Evolutionary conservation across 768 basidiomycete genomes (phyloP).

Genomic region (Tricholoma hemisulphureum): DNA sequence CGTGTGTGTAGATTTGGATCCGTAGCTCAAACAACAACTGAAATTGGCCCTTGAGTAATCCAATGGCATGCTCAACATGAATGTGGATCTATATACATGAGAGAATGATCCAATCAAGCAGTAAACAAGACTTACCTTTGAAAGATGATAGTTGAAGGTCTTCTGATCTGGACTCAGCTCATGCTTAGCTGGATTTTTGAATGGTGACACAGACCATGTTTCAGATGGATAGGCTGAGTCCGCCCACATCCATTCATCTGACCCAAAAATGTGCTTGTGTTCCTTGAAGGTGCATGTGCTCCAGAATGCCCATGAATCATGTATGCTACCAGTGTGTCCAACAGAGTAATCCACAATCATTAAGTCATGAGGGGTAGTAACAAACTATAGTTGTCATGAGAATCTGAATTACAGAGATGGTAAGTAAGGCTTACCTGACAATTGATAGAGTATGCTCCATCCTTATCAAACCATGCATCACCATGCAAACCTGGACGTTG

Average conservation of each 20-base stretch:
- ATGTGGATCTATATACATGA: constrained; percentile 4
- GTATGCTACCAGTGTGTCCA: not conserved
- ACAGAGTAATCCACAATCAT: constrained; percentile 9
- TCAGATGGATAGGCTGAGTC: constrained; percentile 31
- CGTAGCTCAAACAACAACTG: constrained; percentile 22
- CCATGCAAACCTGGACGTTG: constrained; percentile 24
- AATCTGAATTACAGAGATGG: not conserved
- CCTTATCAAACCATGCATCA: constrained; percentile 19
- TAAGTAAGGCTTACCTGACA: constrained; percentile 12
- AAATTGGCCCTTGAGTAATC: constrained; percentile 25
- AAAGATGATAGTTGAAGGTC: constrained; percentile 5
- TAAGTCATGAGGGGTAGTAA: constrained; percentile 16
- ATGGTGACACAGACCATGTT: not conserved
- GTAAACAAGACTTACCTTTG: constrained; percentile 8
- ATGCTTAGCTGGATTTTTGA: constrained; percentile 8
- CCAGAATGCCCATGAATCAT: constrained; percentile 25
- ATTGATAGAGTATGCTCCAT: constrained; percentile 18
- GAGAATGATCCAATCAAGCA: not conserved
- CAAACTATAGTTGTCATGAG: not conserved
- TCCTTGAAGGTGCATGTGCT: constrained; percentile 17
- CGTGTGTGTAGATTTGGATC: constrained; percentile 11
- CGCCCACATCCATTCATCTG: constrained; percentile 29
- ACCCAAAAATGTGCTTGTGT: constrained; percentile 12
- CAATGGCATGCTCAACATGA: constrained; percentile 26
- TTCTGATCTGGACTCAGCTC: constrained; percentile 15